Conservation (phyloP, 495 filamentous ascomycete species). For the Penicillium salamii region DNA sequence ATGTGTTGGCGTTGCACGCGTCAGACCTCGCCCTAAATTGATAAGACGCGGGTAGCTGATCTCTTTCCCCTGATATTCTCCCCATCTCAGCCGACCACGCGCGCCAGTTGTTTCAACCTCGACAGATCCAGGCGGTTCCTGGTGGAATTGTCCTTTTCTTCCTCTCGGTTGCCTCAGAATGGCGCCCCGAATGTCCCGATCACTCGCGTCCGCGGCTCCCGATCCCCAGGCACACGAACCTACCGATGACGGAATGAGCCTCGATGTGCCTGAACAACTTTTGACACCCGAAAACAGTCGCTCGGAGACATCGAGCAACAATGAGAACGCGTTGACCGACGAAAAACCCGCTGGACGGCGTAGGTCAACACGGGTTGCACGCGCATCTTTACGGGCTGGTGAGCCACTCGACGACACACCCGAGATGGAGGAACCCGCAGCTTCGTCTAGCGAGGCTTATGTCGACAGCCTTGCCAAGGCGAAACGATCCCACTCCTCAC, state of each 20-base stretch:
- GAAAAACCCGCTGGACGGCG: slow-evolving; percentile 38
- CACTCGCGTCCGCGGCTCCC: slow-evolving; percentile 31
- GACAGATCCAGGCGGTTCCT: slow-evolving; percentile 13
- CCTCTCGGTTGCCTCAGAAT: slow-evolving; percentile 18
- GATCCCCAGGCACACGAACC: slow-evolving; percentile 32
- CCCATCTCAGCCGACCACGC: slow-evolving; percentile 12
- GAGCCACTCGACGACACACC: slow-evolving; percentile 27
- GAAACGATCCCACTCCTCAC: slow-evolving; percentile 34
- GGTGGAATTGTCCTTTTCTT: slow-evolving; percentile 14
- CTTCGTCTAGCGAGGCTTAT: slow-evolving; percentile 40
- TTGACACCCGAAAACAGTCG: slow-evolving; percentile 47
- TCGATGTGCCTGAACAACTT: slow-evolving; percentile 45
- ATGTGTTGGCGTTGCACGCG: slow-evolving; percentile 32
- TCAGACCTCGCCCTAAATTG: slow-evolving; percentile 31
- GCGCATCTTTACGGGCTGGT: slow-evolving; percentile 36
- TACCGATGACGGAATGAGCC: slow-evolving; percentile 35
- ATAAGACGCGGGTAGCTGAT: slow-evolving; percentile 34
- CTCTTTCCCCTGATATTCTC: slow-evolving; percentile 25
- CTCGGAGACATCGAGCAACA: slow-evolving; percentile 51
- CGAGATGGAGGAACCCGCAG: slow-evolving; percentile 30
- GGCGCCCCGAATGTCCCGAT: slow-evolving; percentile 27
- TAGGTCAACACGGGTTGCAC: slow-evolving; percentile 42
- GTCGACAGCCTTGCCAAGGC: slow-evolving; percentile 30
- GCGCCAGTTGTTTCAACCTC: slow-evolving; percentile 8
- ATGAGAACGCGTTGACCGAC: slow-evolving; percentile 42